Evolutionary conservation across 306 rosid genomes (phyloP), one percentile per base, ranked within the genome.

Genomic region (Cicer cuneatum): DNA sequence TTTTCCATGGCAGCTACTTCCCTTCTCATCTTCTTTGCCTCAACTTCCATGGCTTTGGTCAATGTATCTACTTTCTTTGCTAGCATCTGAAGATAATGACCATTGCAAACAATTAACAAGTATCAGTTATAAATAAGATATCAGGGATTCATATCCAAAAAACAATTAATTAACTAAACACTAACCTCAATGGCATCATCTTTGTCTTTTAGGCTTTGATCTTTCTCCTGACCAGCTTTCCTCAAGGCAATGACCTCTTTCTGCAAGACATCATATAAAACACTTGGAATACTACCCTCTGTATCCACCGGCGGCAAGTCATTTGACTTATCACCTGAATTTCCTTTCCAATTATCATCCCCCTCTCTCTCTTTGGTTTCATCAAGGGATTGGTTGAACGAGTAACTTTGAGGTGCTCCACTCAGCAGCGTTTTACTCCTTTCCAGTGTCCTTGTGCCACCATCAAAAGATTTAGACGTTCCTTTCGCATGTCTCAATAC

Each of bases 31-130:
- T 92, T 95, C 89, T 85, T 92, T 16, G 99, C 99, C 83, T 95
- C 98, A 62, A 95, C 99, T 77, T 95, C 99, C 99, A 95, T 95
- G 76, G 99, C 99, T 85, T 90, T 95, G 68, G 97, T 90, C 86
- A 95, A 82, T 66, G 98, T 95, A 76, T 95, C 99, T 15, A 95
- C 99, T 87, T 95, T 95, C 97, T 83, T 95, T 59, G 99, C 96
- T 77, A 95, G 81, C 99, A 95, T 92, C 97, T 89, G 84, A 78
- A 76, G 41, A 78, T 29, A 74, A 51, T 29, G 49, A 84, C 40
- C 68, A 79, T 72, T 63, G 42, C 51, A 65, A 70, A 73, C 69
- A 54, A 72, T 76, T 66, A 67, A 73, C 56, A 66, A 46, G 16
- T 35, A 40, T 38, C 51, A 75, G 19, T 45, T 52, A 52, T 75